phyloP scores from a whole-genome alignment of 2,329 filamentous ascomycete genomes.

The Seiridium unicorne region DNA sequence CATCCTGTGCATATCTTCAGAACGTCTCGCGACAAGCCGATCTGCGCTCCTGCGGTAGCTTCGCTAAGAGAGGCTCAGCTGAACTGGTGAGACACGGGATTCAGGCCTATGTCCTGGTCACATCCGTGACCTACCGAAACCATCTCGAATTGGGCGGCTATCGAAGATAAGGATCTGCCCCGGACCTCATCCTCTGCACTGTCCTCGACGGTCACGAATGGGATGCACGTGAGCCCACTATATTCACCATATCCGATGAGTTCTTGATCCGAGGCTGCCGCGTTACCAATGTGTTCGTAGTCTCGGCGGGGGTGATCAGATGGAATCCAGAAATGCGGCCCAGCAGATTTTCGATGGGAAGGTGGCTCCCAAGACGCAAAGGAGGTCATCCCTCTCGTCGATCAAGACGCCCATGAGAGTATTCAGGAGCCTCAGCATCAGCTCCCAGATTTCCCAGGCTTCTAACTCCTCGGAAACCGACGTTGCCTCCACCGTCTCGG shows the following conservation, averaged over 20 bases:
- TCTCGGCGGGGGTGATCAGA: constrained; percentile 7
- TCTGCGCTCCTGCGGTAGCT: too few relatives aligned
- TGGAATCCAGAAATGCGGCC: constrained; percentile 21
- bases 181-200: too few relatives aligned
- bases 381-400: constrained; percentile 26
- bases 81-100: too few relatives aligned
- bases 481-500: constrained; percentile 11
- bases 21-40: too few relatives aligned
- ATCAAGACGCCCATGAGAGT: constrained; percentile 20
- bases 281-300: not conserved
- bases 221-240: not conserved
- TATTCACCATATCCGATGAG: not conserved
- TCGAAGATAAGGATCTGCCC: too few relatives aligned
- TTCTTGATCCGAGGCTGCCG: not conserved
- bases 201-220: too few relatives aligned
- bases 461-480: constrained; percentile 24
- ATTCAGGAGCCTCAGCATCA: constrained; percentile 28
- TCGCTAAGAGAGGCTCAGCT: too few relatives aligned
- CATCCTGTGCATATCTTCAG: not conserved
- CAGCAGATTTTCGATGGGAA: constrained; percentile 19
- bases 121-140: too few relatives aligned
- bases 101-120: too few relatives aligned
- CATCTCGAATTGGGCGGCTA: too few relatives aligned
- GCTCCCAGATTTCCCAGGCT: constrained; percentile 24
- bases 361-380: constrained; percentile 19